Evolutionary conservation across 2,329 filamentous ascomycete genomes (phyloP), one percentile per base, ranked within the genome.

Genomic region (Botrytis byssoidea): DNA sequence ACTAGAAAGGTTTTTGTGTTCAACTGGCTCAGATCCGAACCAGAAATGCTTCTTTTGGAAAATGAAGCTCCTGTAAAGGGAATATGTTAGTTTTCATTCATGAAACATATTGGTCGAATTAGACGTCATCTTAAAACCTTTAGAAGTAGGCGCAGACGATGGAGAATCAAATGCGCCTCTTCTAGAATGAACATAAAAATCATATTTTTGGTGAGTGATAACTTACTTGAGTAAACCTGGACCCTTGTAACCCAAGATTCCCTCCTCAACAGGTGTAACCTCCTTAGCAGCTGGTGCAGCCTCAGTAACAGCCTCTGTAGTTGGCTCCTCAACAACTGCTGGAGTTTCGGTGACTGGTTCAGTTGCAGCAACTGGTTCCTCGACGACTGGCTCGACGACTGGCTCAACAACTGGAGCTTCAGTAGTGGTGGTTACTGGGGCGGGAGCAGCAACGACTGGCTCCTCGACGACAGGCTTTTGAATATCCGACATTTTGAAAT

Each of bases 31-130:
- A 68, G 89, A 86, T 79, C 90, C 89, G 85, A 95, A 93, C 89
- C 91, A 95, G 86, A 98, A 98, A 86, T 93, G 93, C 83, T 94
- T 94, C 90, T 98, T 98, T 83, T 91, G 90, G 86, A 94, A 95
- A 80, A 81, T 90, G 81, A 98, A 89, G 83, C 94, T 93, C 89
- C 93, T 97, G 79, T 48, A 46, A 35, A 32, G 48, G 75, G 57
- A 74, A n/a, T 18, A 44, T 6, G 64, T 76, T 61, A 71, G 48
- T 60, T n/a, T 55, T n/a, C 25, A 55, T 55, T n/a, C 48, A 55
- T 55, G 1, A 6, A 55, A n/a, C 25, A n/a, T n/a, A 16, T 32
- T 25, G 9, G 14, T 60, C 20, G 7, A 10, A 22, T 22, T 51
- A 8, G 7, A 48, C 20, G 29, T 6, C 6, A 46, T 63, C 32